Percentiles rank a stretch among this genome's conserved stretches.
phyloP scores from a whole-genome alignment of 2,329 filamentous ascomycete species.

The Cladophialophora carrionii region DNA sequence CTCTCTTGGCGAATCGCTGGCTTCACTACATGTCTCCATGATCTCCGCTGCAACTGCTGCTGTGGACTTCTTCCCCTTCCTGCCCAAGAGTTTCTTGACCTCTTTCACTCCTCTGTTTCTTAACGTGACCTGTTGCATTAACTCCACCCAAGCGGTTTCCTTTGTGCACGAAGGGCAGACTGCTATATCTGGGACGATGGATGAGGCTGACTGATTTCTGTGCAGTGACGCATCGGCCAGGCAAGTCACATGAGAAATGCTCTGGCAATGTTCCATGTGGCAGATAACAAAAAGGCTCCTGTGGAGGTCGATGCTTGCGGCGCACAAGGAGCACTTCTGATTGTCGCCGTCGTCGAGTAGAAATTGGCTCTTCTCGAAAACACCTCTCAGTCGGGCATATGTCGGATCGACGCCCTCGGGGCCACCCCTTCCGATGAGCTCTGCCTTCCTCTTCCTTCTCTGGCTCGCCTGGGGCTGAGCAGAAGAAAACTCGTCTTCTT shows the following conservation, averaged over 20 bases:
- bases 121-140: conserved; percentile 81
- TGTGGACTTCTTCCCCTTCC: conserved; percentile 43
- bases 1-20: conserved; percentile 31
- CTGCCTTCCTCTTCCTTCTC: conserved; percentile 33
- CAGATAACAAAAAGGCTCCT: conserved; percentile 57
- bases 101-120: conserved; percentile 71
- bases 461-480: conserved; percentile 34
- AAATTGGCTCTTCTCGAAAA: conserved; percentile 57
- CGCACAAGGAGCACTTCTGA: conserved; percentile 57
- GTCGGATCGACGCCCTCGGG: conserved; percentile 56
- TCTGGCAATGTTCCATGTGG: conserved; percentile 52
- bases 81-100: conserved; percentile 68
- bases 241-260: conserved; percentile 60
- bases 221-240: conserved; percentile 57
- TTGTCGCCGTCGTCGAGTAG: conserved; percentile 46
- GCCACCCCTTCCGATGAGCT: conserved; percentile 42
- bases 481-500: conserved; percentile 36
- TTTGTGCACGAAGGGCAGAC: conserved; percentile 71
- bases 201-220: conserved; percentile 44
- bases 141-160: conserved; percentile 69
- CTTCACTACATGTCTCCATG: conserved; percentile 29
- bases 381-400: conserved; percentile 55
- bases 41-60: conserved; percentile 40
- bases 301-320: conserved; percentile 43
- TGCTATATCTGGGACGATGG: conserved; percentile 69